These are phyloP conservation scores for Sisymbrium altissimum DNA, from an alignment of 345 rosid genomes.

Conservation along the genomic window DNA sequence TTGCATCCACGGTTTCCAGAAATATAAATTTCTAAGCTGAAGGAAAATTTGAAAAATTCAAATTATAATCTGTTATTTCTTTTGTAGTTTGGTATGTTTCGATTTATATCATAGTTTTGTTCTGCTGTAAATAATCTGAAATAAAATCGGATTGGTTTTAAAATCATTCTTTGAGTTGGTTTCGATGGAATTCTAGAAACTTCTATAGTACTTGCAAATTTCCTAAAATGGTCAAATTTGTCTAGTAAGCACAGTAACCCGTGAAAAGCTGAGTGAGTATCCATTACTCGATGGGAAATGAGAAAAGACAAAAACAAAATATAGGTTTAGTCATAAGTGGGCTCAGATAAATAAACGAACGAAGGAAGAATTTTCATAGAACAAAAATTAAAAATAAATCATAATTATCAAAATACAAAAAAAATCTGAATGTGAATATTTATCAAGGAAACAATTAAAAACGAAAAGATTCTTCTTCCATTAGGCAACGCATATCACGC, in stretches of 20 bases:
- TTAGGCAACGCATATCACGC: constrained; percentile 33
- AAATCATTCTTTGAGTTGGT: too few relatives aligned
- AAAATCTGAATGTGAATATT: not conserved
- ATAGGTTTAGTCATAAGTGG: not conserved
- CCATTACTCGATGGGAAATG: not conserved
- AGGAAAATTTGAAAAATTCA: not conserved
- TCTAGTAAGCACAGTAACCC: not conserved
- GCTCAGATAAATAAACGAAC: constrained; percentile 23
- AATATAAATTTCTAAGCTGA: not conserved
- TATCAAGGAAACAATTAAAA: not conserved
- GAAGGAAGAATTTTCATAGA: constrained; percentile 9
- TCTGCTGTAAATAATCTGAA: not conserved
- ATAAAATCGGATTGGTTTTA: too few relatives aligned
- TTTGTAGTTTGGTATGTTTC: not conserved
- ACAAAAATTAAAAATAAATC: not conserved
- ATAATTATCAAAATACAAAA: not conserved
- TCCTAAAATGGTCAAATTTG: not conserved
- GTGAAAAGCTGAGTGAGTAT: not conserved
- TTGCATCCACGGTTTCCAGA: not conserved
- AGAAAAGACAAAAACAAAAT: not conserved
- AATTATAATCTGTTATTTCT: not conserved
- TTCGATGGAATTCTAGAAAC: not conserved
- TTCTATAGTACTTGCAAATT: not conserved
- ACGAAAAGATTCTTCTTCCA: constrained; percentile 9
- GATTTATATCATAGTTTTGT: not conserved